These are phyloP conservation scores for Exophiala sp. DNA, from an alignment of 2,329 filamentous ascomycete genomes.

Conservation along the genomic window DNA sequence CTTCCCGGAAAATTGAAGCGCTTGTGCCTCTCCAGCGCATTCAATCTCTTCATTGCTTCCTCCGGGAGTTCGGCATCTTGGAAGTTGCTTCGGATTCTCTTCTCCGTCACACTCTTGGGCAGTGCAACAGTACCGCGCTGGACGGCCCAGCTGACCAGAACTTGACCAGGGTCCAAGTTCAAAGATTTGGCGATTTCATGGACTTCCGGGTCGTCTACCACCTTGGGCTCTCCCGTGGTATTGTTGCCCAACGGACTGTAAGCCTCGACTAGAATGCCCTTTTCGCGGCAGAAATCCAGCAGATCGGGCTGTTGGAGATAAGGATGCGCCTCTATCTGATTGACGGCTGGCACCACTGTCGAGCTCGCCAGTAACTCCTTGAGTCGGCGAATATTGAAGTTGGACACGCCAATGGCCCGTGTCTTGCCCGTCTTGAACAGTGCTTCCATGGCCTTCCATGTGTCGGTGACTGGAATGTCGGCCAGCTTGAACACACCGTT, in stretches of 20 bases:
- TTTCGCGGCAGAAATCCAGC: too few species aligned
- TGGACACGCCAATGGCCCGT: conserved; percentile 64
- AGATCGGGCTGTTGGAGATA: conserved; percentile 30
- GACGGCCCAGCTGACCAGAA: conserved; percentile 52
- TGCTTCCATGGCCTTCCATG: conserved; percentile 55
- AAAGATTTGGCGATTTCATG: conserved; percentile 60
- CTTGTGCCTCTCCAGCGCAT: conserved; percentile 35
- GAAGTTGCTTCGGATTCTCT: conserved; percentile 47
- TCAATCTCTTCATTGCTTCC: conserved; percentile 33
- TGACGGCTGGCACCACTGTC: conserved; percentile 31
- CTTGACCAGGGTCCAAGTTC: conserved; percentile 51
- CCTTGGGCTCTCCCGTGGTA: conserved; percentile 55
- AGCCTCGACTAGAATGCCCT: conserved; percentile 56
- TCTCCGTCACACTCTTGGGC: conserved; percentile 51
- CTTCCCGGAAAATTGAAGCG: conserved; percentile 36
- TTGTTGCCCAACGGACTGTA: conserved; percentile 62
- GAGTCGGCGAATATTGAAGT: conserved; percentile 49
- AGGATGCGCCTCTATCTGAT: conserved; percentile 30
- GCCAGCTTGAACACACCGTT: too few species aligned
- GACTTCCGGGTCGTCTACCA: conserved; percentile 57
- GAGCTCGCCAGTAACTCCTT: conserved; percentile 35
- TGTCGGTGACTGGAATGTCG: conserved; percentile 28
- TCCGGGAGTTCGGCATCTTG: conserved; percentile 37
- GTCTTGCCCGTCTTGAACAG: conserved; percentile 52
- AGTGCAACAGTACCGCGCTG: conserved; percentile 51